Conservation (phyloP, 257 asterid genomes). For the Haberlea rhodopensis region DNA sequence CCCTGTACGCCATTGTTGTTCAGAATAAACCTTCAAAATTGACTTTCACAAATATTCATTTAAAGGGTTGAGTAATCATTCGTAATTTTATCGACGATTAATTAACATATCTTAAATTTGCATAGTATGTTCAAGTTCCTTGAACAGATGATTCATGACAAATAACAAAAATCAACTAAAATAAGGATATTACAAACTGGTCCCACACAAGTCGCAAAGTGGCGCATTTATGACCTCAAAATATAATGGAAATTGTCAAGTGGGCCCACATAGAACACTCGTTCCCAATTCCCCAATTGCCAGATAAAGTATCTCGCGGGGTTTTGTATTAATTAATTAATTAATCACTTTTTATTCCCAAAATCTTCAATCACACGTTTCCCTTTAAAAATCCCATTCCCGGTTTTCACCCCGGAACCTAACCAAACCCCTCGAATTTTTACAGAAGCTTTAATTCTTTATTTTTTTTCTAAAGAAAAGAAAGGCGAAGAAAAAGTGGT, state of each 20-base stretch:
- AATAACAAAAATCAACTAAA: too few relatives aligned
- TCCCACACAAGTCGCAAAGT: neutral
- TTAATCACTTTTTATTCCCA: constrained; percentile 1
- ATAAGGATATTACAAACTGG: too few relatives aligned
- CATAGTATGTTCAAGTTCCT: too few relatives aligned
- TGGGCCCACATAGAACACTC: constrained; percentile 34
- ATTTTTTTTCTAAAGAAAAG: constrained; percentile 16
- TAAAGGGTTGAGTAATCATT: too few relatives aligned
- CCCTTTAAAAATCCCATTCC: constrained; percentile 31
- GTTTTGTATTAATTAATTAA: neutral
- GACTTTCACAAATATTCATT: too few relatives aligned
- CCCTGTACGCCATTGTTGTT: too few relatives aligned
- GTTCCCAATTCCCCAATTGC: constrained; percentile 23
- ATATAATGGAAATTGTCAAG: constrained; percentile 13
- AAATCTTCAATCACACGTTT: constrained; percentile 43
- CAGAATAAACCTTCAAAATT: too few relatives aligned
- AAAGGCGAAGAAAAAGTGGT: neutral
- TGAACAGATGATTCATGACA: too few relatives aligned
- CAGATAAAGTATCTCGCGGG: neutral
- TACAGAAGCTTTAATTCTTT: constrained; percentile 24
- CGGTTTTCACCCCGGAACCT: constrained; percentile 13
- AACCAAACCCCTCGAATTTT: constrained; percentile 16
- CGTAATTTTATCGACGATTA: too few relatives aligned
- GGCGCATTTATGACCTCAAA: constrained; percentile 1
- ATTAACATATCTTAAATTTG: too few relatives aligned